phyloP scores from a whole-genome alignment of 2,329 filamentous ascomycete species.

The Aspergillus fischeri region DNA sequence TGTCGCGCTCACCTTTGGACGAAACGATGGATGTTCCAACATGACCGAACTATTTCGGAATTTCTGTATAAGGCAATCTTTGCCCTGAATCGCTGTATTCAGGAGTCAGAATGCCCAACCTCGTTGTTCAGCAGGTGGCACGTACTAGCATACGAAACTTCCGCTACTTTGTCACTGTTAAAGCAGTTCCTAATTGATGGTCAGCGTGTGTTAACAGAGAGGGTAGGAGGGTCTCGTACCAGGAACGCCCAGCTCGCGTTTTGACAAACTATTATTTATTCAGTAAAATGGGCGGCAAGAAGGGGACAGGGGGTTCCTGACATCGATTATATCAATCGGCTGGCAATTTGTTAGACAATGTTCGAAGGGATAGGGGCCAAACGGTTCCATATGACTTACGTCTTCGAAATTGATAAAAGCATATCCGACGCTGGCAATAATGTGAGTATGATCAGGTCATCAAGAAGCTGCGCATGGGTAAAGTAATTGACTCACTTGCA shows the following conservation, averaged over 20 bases:
- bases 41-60: constrained; percentile 97
- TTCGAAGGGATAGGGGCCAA: neutral
- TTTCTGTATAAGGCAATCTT: constrained; percentile 85
- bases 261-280: constrained; percentile 61
- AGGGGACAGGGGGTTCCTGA: constrained; percentile 40
- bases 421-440: constrained; percentile 71
- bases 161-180: constrained; percentile 77
- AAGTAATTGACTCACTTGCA: constrained; percentile 62
- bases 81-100: constrained; percentile 75
- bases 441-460: constrained; percentile 3
- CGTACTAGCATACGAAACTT: constrained; percentile 93
- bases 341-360: constrained; percentile 42
- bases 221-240: constrained; percentile 40
- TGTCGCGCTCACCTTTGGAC: constrained; percentile 65
- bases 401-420: constrained; percentile 94
- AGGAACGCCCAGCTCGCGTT: constrained; percentile 65
- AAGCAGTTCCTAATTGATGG: constrained; percentile 63
- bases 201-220: constrained; percentile 6
- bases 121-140: constrained; percentile 13
- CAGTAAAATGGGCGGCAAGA: constrained; percentile 18
- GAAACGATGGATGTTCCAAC: constrained; percentile 75
- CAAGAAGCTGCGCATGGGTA: neutral
- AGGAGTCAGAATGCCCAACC: constrained; percentile 23
- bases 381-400: constrained; percentile 46
- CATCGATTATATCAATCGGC: constrained; percentile 69